phyloP scores from a whole-genome alignment of 805 yeast species.

The Candida hungchunana region DNA sequence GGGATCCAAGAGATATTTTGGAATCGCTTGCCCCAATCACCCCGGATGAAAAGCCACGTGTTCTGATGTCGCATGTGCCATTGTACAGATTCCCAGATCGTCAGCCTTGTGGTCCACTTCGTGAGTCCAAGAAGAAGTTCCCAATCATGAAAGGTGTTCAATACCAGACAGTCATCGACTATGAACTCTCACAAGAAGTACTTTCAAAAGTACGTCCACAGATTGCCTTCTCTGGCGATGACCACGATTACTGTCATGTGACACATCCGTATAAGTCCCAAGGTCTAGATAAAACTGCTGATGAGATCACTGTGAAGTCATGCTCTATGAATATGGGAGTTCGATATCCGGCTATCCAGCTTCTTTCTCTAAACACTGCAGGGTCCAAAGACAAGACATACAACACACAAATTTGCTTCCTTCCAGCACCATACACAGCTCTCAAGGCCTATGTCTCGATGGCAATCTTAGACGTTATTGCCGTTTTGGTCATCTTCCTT shows the following conservation, averaged over 20 bases:
- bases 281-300: conserved; percentile 32
- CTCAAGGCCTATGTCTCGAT: conserved; percentile 32
- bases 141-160: conserved; percentile 76
- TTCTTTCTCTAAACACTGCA: conserved; percentile 55
- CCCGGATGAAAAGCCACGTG: conserved; percentile 45
- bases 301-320: conserved; percentile 85
- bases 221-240: conserved; percentile 85
- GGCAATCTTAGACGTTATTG: conserved; percentile 18
- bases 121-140: conserved; percentile 66
- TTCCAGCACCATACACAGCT: conserved; percentile 52
- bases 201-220: conserved; percentile 59
- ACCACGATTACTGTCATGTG: conserved; percentile 91
- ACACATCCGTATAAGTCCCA: conserved; percentile 40
- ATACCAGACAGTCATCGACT: conserved; percentile 83
- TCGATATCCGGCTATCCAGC: conserved; percentile 77
- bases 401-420: conserved; percentile 48
- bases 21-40: conserved; percentile 29
- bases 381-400: conserved; percentile 24
- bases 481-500: conserved; percentile 25
- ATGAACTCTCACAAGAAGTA: conserved; percentile 53
- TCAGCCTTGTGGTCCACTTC: conserved; percentile 66
- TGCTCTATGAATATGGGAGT: conserved; percentile 94
- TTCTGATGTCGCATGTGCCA: conserved; percentile 86
- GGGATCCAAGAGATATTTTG: conserved; percentile 50
- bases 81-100: conserved; percentile 60